Base-by-base conservation (phyloP, 768 basidiomycete species). In the Lentinula sp. region DNA sequence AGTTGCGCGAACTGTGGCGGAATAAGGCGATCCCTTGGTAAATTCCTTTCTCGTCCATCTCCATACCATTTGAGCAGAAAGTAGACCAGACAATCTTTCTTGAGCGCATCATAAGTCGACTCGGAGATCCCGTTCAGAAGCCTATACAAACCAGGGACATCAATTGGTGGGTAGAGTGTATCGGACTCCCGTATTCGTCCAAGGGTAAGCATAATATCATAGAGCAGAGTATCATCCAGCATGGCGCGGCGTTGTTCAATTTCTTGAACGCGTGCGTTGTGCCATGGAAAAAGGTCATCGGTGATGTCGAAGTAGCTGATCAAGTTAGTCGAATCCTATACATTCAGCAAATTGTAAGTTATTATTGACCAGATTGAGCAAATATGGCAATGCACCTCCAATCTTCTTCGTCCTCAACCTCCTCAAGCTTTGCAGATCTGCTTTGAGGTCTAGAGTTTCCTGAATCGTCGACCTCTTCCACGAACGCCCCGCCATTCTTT, bases 71-170 rank as follows among this genome's bases (percentile, higher is more conserved):
- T 91, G 61, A 94, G 77, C 63, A 94, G 74, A 68, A 86, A 93
- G 73, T 91, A 94, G 1, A 91, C 74, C 48, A 94, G 74, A 64
- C 88, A 91, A 62, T 93, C 86, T 71, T 85, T 86, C 79, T 93
- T 93, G 59, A 93, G 78, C 34, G 74, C 69, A 71, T 94, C 92
- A 64, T 90, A 94, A 3, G 73, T 69, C 1, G 84, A 88, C 31
- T 73, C 64, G 46, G 81, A 78, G 63, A 93, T 88, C 16, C 82
- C 82, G 23, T 79, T 75, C 53, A 93, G 73, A 4, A 93, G 76
- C 10, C 74, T 75, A 51, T 77, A 68, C n/a, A 94, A 80, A 1
- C 78, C 71, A 9, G 74, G 71, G 45, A 76, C 73, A 70, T 85
- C 83, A 21, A 71, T 69, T 1, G 92, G 92, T 16, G 92, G 92